These are phyloP conservation scores for Suillus clintonianus DNA, from an alignment of 768 basidiomycete genomes.

Conservation along the genomic window DNA sequence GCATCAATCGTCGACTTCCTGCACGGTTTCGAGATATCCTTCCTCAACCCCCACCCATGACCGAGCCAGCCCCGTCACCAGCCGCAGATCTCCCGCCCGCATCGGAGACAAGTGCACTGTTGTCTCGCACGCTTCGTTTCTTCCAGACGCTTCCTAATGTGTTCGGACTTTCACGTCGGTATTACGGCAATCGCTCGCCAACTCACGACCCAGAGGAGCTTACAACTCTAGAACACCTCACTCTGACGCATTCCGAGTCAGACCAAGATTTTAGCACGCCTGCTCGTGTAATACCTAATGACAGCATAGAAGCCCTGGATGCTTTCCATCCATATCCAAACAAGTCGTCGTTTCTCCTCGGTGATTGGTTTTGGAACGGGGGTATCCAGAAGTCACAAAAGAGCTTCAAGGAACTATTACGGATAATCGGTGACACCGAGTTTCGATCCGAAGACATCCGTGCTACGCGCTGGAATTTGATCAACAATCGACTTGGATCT, in stretches of 20 bases:
- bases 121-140: neutral
- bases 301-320: neutral
- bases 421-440: slow-evolving; percentile 8
- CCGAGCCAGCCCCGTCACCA: neutral
- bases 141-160: slow-evolving; percentile 3
- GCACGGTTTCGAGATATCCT: slow-evolving; percentile 1
- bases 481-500: slow-evolving; percentile 3
- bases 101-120: neutral
- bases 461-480: slow-evolving; percentile 1
- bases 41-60: slow-evolving; percentile 7
- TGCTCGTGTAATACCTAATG: neutral
- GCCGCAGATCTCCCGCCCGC: neutral
- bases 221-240: neutral
- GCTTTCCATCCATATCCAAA: slow-evolving; percentile 18
- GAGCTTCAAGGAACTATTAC: slow-evolving; percentile 15
- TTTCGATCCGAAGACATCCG: slow-evolving; percentile 6
- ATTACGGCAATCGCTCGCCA: neutral
- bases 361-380: slow-evolving; percentile 23
- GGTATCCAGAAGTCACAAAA: slow-evolving; percentile 19
- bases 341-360: slow-evolving; percentile 13
- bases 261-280: neutral
- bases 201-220: slow-evolving; percentile 9
- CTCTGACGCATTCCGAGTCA: neutral
- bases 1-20: slow-evolving; percentile 5
- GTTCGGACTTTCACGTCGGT: slow-evolving; percentile 2